Conservation (phyloP, 306 rosid species). For the Casuarina equisetifolia region DNA sequence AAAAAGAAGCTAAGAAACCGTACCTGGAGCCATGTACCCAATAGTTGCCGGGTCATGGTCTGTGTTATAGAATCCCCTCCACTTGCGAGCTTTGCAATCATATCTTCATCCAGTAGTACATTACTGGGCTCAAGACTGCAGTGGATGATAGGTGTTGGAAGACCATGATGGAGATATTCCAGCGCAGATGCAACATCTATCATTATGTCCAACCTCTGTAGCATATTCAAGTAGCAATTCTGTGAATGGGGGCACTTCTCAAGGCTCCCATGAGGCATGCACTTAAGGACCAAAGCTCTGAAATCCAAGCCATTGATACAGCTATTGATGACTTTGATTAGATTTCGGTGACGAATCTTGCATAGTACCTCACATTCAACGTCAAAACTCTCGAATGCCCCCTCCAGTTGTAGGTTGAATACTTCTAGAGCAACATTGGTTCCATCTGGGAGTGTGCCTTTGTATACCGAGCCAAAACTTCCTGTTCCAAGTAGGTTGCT, state of each 20-base stretch:
- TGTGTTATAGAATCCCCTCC: not conserved
- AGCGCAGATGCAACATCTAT: conserved; percentile 7
- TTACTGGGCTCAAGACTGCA: conserved; percentile 5
- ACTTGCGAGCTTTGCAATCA: not conserved
- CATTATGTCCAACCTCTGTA: conserved; percentile 4
- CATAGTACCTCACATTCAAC: not conserved
- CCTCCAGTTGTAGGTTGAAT: not conserved
- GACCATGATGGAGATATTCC: conserved; percentile 4
- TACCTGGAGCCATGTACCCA: not conserved
- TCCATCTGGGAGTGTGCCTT: conserved; percentile 1
- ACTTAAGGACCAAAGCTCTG: conserved; percentile 10
- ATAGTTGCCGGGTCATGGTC: too few species aligned
- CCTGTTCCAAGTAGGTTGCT: not conserved
- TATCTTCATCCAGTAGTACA: not conserved
- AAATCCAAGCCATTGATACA: not conserved
- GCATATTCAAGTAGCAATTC: not conserved
- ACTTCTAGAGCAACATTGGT: conserved; percentile 6
- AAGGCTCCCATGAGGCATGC: conserved; percentile 15
- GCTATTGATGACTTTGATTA: not conserved
- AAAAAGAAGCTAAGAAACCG: not conserved
- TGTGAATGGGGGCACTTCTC: not conserved
- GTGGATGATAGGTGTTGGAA: not conserved
- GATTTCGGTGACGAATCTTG: conserved; percentile 7
- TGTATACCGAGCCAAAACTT: not conserved
- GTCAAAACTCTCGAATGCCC: not conserved